Evolutionary conservation across 768 basidiomycete genomes (phyloP).

Genomic region (Lactarius hengduanensis): DNA sequence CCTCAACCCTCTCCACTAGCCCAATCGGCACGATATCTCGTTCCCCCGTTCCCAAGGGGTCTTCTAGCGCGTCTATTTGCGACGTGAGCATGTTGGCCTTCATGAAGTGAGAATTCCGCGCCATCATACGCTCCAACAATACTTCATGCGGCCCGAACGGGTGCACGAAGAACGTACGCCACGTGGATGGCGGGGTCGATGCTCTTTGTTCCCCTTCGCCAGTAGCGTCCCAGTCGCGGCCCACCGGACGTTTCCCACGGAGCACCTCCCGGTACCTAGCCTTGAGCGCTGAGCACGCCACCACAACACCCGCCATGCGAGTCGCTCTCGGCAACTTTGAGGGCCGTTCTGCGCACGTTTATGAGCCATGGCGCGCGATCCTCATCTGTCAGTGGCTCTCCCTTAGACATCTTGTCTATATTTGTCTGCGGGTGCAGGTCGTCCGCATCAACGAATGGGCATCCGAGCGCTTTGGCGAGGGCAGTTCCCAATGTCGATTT

Average conservation of each 20-base stretch:
- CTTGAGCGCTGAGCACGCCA: constrained; percentile 87
- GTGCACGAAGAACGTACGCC: constrained; percentile 76
- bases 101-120: constrained; percentile 77
- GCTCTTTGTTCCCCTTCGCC: constrained; percentile 5
- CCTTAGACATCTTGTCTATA: constrained; percentile 83
- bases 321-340: constrained; percentile 50
- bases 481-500: constrained; percentile 68
- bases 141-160: constrained; percentile 58
- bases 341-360: constrained; percentile 64
- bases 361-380: constrained; percentile 89
- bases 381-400: constrained; percentile 70
- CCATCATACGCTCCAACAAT: constrained; percentile 61
- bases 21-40: constrained; percentile 64
- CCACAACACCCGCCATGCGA: constrained; percentile 56
- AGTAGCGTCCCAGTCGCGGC: neutral
- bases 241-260: constrained; percentile 45
- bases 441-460: constrained; percentile 89
- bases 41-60: constrained; percentile 55
- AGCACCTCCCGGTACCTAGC: constrained; percentile 77
- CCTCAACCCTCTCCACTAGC: constrained; percentile 50
- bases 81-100: constrained; percentile 79
- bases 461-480: constrained; percentile 55
- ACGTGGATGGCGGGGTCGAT: constrained; percentile 30
- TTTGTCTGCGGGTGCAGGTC: constrained; percentile 80
- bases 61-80: constrained; percentile 70